These are phyloP conservation scores for Iberis pinnata DNA, from an alignment of 345 rosid species.

Conservation along the genomic window DNA sequence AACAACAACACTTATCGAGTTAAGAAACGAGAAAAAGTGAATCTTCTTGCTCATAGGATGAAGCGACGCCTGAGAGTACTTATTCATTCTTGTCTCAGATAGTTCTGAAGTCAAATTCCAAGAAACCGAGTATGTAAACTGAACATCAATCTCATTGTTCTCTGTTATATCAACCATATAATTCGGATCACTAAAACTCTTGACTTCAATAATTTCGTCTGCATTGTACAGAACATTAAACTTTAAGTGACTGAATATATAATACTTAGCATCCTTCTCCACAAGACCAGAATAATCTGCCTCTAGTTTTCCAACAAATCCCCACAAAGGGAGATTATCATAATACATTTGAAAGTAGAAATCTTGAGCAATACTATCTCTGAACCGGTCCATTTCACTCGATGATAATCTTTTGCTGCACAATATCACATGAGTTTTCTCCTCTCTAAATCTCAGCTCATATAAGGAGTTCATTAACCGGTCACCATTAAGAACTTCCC, in stretches of 20 bases:
- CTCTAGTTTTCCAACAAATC: constrained; percentile 75
- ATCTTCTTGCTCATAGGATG: constrained; percentile 46
- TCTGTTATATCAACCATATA: constrained; percentile 57
- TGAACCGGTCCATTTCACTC: constrained; percentile 45
- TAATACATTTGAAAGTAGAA: constrained; percentile 84
- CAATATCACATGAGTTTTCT: no score
- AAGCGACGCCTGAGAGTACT: constrained; percentile 48
- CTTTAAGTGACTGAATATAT: constrained; percentile 57
- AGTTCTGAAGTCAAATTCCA: constrained; percentile 57
- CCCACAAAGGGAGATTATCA: constrained; percentile 91
- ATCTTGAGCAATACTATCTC: constrained; percentile 50
- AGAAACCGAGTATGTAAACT: constrained; percentile 65
- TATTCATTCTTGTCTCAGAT: constrained; percentile 54
- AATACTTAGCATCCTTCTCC: constrained; percentile 37
- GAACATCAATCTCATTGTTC: constrained; percentile 44
- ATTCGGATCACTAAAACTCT: constrained; percentile 57
- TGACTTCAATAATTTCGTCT: constrained; percentile 45
- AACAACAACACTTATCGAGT: constrained; percentile 43
- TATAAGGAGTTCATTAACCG: constrained; percentile 49
- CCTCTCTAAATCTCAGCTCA: constrained; percentile 50
- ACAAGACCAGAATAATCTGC: constrained; percentile 31
- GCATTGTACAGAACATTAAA: constrained; percentile 62
- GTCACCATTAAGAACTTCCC: constrained; percentile 85
- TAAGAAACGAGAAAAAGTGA: constrained; percentile 66
- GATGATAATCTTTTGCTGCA: no score